Conservation (phyloP, 2,329 filamentous ascomycete species). For the Colletotrichum caudatum region DNA sequence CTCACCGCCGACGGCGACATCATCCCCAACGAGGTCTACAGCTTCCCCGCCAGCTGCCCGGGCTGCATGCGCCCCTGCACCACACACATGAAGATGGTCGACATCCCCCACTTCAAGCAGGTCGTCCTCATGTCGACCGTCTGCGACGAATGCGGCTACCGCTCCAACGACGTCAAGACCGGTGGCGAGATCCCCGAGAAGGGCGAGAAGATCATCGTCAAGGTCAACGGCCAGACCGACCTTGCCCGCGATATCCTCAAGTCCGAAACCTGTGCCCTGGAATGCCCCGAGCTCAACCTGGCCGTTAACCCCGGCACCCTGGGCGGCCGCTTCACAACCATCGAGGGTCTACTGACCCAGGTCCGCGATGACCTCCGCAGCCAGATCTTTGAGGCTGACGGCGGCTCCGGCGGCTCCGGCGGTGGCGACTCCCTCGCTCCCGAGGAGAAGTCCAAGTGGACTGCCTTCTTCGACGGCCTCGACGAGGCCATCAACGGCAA, state of each 20-base stretch:
- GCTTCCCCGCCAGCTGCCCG: conserved; percentile 90
- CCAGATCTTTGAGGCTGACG: conserved; percentile 85
- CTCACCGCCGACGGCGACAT: conserved; percentile 78
- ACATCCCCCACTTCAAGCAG: conserved; percentile 98
- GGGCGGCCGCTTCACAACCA: conserved; percentile 95
- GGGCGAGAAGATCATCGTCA: conserved; percentile 85
- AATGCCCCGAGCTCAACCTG: conserved; percentile 88
- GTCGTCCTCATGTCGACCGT: conserved; percentile 96
- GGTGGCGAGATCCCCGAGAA: conserved; percentile 90
- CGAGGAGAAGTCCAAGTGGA: conserved; percentile 79
- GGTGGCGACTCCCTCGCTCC: conserved; percentile 82
- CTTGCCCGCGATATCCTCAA: conserved; percentile 95
- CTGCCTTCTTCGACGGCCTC: conserved; percentile 81
- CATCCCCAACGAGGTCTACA: conserved; percentile 91
- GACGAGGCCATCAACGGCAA: conserved; percentile 84
- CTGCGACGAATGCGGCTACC: conserved; percentile 92
- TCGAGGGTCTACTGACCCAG: conserved; percentile 93
- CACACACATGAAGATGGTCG: conserved; percentile 99
- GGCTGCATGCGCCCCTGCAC: conserved; percentile 88
- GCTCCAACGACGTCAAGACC: conserved; percentile 97
- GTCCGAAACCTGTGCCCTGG: conserved; percentile 89
- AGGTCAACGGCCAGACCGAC: conserved; percentile 75
- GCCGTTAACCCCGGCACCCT: conserved; percentile 93
- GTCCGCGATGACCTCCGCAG: conserved; percentile 89
- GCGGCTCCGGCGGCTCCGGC: conserved; percentile 69